A percentile compares a stretch with the other conserved stretches of the same genome.
Evolutionary conservation across 306 rosid species (phyloP).

Genomic region (Geum urbanum): DNA sequence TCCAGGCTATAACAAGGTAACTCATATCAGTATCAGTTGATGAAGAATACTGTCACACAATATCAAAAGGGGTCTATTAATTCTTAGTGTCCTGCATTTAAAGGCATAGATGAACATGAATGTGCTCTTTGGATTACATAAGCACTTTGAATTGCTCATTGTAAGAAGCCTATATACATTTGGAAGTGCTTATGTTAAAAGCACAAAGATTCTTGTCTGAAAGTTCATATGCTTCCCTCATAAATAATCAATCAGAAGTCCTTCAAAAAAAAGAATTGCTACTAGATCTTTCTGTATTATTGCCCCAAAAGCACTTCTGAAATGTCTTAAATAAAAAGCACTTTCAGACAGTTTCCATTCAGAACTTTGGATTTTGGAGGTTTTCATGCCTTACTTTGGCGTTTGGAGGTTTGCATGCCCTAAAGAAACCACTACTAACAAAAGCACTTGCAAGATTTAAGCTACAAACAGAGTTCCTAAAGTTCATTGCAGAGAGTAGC

Average conservation of each 20-base stretch:
- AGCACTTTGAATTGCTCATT: background rate
- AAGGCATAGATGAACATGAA: background rate
- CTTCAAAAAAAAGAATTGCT: no score
- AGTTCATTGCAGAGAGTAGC: background rate
- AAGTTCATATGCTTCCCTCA: no score
- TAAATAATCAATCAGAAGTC: background rate
- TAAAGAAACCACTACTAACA: no score
- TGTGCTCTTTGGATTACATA: background rate
- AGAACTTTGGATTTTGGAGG: no score
- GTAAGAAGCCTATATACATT: background rate
- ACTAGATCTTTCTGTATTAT: background rate
- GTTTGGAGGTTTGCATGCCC: no score
- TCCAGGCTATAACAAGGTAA: slow-evolving; percentile 53
- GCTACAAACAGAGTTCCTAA: background rate
- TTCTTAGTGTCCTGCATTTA: background rate
- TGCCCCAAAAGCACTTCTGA: no score
- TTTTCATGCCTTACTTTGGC: no score
- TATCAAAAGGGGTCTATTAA: background rate
- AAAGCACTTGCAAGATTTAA: background rate
- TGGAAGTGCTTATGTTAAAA: background rate
- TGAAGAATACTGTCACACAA: no score
- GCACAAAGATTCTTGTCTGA: no score
- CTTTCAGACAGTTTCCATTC: no score
- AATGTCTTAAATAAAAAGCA: no score
- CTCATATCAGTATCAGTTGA: background rate